These are phyloP conservation scores for Pichia eremophila DNA, from an alignment of 805 yeast species.

Conservation along the genomic window DNA sequence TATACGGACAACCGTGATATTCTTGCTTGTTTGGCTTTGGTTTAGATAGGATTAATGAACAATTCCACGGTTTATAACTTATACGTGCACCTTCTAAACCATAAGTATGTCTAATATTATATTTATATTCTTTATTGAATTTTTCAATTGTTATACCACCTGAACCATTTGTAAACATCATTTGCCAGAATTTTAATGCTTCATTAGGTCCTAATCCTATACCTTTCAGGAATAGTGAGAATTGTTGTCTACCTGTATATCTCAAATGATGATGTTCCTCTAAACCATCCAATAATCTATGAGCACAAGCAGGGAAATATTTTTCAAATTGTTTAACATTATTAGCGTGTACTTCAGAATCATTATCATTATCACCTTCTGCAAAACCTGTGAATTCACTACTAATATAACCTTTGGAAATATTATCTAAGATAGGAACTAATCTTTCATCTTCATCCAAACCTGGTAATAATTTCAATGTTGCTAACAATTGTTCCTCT, in stretches of 20 bases:
- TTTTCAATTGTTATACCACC: slow-evolving; percentile 54
- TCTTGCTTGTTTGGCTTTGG: slow-evolving; percentile 63
- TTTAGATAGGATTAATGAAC: slow-evolving; percentile 63
- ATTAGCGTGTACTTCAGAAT: slow-evolving; percentile 48
- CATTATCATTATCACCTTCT: slow-evolving; percentile 15
- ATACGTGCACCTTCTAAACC: slow-evolving; percentile 88
- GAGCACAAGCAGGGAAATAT: slow-evolving; percentile 72
- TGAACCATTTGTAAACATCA: slow-evolving; percentile 46
- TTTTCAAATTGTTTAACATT: slow-evolving; percentile 46
- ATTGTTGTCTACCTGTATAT: slow-evolving; percentile 77
- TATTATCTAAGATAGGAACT: slow-evolving; percentile 71
- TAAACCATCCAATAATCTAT: slow-evolving; percentile 53
- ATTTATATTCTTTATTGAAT: slow-evolving; percentile 81
- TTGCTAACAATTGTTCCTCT: slow-evolving; percentile 42
- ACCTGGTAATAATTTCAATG: slow-evolving; percentile 72
- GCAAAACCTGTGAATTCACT: slow-evolving; percentile 30
- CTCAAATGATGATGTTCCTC: slow-evolving; percentile 60
- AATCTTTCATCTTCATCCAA: slow-evolving; percentile 88
- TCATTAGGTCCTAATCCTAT: slow-evolving; percentile 84
- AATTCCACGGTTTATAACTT: slow-evolving; percentile 80
- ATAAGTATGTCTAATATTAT: slow-evolving; percentile 80
- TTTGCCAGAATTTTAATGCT: slow-evolving; percentile 77
- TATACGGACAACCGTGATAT: slow-evolving; percentile 88
- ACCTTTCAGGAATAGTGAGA: slow-evolving; percentile 78
- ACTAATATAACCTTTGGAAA: slow-evolving; percentile 63